Percentiles rank a stretch among this genome's conserved stretches.
These are phyloP conservation scores for Mycena sp. DNA, from an alignment of 1,284 basidiomycete species.

Conservation along the genomic window DNA sequence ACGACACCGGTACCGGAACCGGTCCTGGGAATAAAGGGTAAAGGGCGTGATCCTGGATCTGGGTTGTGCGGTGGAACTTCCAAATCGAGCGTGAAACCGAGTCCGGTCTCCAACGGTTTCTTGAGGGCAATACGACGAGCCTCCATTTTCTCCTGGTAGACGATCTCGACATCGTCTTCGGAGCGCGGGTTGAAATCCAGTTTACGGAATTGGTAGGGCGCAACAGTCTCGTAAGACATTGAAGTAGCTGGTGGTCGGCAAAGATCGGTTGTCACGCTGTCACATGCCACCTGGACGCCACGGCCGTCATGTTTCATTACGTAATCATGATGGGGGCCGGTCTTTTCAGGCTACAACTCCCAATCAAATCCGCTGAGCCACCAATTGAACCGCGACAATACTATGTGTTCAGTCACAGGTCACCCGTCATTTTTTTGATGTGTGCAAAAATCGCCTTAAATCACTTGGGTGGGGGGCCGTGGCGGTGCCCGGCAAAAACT, in stretches of 20 bases:
- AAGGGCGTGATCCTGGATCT: not conserved
- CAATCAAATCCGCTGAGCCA: too few species aligned
- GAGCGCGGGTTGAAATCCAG: not conserved
- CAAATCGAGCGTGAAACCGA: not conserved
- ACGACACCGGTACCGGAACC: not conserved
- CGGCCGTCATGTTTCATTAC: too few species aligned
- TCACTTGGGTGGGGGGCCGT: too few species aligned
- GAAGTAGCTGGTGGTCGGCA: not conserved
- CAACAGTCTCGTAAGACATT: not conserved
- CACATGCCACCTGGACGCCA: too few species aligned
- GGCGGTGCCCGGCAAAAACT: too few species aligned
- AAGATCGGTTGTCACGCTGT: too few species aligned
- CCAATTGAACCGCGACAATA: too few species aligned
- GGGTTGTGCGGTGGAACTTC: not conserved
- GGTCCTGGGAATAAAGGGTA: not conserved
- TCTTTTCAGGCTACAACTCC: too few species aligned
- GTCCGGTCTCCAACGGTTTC: not conserved
- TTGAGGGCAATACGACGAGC: not conserved
- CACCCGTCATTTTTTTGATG: too few species aligned
- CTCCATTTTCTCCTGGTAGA: not conserved
- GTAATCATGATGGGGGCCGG: too few species aligned
- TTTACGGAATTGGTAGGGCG: not conserved
- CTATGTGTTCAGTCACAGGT: too few species aligned
- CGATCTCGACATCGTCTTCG: not conserved
- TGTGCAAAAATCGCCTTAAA: too few species aligned